Percentiles rank a stretch among this genome's conserved stretches.
Evolutionary conservation across 345 rosid species (phyloP).

Genomic region (Euclidium syriacum): DNA sequence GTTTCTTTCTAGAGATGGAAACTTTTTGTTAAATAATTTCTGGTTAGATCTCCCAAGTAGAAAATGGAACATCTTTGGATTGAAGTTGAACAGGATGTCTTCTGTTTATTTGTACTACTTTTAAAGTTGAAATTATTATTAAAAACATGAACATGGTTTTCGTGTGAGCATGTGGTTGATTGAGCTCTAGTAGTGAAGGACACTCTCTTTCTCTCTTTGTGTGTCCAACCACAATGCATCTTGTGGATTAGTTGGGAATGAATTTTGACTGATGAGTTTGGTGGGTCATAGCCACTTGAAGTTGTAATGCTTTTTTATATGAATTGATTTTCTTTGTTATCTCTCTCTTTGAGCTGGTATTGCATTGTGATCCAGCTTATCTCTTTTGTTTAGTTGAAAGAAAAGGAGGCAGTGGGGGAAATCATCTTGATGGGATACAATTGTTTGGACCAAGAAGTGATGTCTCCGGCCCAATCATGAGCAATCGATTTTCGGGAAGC

Average conservation of each 20-base stretch:
- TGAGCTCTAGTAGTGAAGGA: conserved; percentile 3
- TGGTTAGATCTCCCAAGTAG: neutral
- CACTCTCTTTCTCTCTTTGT: neutral
- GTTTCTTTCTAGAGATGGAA: conserved; percentile 16
- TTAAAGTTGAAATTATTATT: neutral
- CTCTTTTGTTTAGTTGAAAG: conserved; percentile 39
- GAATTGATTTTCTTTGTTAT: conserved; percentile 10
- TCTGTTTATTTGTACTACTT: neutral
- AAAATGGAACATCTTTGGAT: conserved; percentile 12
- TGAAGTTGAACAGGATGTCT: neutral
- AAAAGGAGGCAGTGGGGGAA: conserved; percentile 46
- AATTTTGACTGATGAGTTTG: conserved; percentile 26
- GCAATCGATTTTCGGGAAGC: conserved; percentile 56
- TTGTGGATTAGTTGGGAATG: conserved; percentile 26
- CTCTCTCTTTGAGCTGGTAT: neutral
- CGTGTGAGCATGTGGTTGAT: conserved; percentile 27
- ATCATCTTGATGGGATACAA: conserved; percentile 84
- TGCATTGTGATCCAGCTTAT: conserved; percentile 8
- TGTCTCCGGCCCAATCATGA: conserved; percentile 53
- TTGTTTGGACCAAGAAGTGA: conserved; percentile 69
- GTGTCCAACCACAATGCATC: conserved; percentile 19
- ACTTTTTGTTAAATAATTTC: neutral
- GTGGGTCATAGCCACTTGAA: conserved; percentile 27
- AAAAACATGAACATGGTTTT: conserved; percentile 7
- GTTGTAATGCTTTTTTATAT: conserved; percentile 4